A percentile compares a stretch with the other conserved stretches of the same genome.
Evolutionary conservation across 73 alveolate genomes (phyloP).

Genomic region (Symbiodinium pilosum): DNA sequence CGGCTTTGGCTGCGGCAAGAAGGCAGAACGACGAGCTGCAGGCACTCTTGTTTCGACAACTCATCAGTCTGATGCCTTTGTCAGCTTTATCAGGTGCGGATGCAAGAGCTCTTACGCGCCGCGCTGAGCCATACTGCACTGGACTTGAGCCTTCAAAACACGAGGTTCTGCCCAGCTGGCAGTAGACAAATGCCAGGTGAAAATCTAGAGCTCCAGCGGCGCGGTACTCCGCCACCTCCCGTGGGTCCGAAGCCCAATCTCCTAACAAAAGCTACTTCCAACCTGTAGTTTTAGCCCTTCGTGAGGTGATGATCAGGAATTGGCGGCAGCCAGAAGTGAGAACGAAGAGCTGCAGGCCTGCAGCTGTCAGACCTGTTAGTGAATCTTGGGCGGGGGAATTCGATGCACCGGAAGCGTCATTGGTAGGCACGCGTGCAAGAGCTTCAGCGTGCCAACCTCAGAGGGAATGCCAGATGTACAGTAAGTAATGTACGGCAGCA

Average conservation of each 20-base stretch:
- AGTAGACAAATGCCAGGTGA: conserved; percentile 3
- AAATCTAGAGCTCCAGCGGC: background rate
- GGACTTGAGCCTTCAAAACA: too few species aligned
- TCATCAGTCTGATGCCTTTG: too few species aligned
- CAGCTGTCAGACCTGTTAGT: background rate
- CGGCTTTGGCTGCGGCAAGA: background rate
- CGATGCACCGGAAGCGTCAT: background rate
- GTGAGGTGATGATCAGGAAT: background rate
- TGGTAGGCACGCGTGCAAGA: background rate
- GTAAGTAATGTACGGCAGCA: too few species aligned
- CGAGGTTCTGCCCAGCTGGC: too few species aligned
- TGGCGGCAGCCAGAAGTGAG: background rate
- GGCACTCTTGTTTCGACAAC: background rate
- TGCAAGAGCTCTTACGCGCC: background rate
- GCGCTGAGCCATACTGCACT: background rate
- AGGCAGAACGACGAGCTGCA: conserved; percentile 7
- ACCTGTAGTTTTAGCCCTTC: too few species aligned
- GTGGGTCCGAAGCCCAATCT: background rate
- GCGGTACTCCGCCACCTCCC: background rate
- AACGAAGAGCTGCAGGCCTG: conserved; percentile 8
- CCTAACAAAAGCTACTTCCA: too few species aligned
- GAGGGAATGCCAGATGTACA: too few species aligned
- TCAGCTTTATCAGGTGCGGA: background rate
- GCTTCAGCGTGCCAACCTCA: background rate
- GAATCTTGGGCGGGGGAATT: background rate